phyloP scores from a whole-genome alignment of 805 yeast genomes.

The Cyberlindnera samutprakarnensis region DNA sequence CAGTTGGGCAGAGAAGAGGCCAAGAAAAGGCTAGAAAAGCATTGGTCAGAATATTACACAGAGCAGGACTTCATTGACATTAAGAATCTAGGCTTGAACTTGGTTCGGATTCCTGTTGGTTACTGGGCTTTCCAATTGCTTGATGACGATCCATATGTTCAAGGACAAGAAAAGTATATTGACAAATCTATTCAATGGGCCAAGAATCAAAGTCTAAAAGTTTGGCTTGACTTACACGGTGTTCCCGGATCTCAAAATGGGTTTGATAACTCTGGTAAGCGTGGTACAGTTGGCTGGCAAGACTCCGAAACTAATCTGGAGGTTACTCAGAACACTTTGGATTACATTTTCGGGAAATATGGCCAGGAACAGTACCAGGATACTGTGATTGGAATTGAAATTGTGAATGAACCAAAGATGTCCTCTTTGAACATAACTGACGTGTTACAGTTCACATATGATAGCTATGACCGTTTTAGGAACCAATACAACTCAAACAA shows the following conservation, averaged over 20 bases:
- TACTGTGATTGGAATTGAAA: slow-evolving; percentile 61
- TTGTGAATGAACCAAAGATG: slow-evolving; percentile 67
- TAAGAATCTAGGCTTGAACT: slow-evolving; percentile 46
- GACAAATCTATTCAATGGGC: slow-evolving; percentile 67
- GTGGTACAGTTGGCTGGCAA: slow-evolving; percentile 40
- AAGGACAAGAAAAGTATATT: slow-evolving; percentile 58
- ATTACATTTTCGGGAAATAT: slow-evolving; percentile 43
- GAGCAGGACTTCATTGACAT: slow-evolving; percentile 52
- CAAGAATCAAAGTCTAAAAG: slow-evolving; percentile 47
- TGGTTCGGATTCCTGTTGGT: slow-evolving; percentile 74
- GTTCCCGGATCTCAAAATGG: slow-evolving; percentile 85
- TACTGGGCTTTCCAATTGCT: slow-evolving; percentile 58
- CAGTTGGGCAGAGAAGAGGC: slow-evolving; percentile 43
- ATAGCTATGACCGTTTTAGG: slow-evolving; percentile 25
- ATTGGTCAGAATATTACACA: slow-evolving; percentile 52
- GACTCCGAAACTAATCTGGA: slow-evolving; percentile 32
- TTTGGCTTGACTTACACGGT: slow-evolving; percentile 75
- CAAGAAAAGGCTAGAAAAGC: slow-evolving; percentile 32
- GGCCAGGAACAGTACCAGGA: slow-evolving; percentile 41
- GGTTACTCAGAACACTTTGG: slow-evolving; percentile 42
- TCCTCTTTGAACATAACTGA: slow-evolving; percentile 34
- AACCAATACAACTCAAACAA: slow-evolving; percentile 19
- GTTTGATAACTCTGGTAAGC: slow-evolving; percentile 71
- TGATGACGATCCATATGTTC: slow-evolving; percentile 53
- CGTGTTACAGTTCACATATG: slow-evolving; percentile 26